Evolutionary conservation across 148 eudicot species (phyloP).

Genomic region (Salicornia ramosissima): DNA sequence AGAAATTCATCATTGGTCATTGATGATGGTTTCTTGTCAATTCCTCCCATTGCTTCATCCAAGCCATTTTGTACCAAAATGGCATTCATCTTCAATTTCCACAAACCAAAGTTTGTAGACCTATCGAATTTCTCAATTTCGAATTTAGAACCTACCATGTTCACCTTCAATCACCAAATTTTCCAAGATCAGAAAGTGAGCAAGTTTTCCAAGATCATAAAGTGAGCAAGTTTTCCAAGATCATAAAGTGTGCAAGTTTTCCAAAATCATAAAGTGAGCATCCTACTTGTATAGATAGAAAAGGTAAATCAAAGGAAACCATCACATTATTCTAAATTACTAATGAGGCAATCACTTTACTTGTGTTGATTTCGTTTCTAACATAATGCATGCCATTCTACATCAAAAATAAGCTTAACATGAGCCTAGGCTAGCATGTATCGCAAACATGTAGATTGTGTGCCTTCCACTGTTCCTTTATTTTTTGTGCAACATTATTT

Average conservation of each 20-base stretch:
- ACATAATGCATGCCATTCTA: not conserved
- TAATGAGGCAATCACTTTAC: not conserved
- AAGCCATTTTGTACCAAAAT: no score
- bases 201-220: no score
- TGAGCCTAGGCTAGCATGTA: not conserved
- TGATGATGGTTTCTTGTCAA: no score
- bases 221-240: not conserved
- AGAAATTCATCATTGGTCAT: no score
- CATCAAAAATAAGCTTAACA: not conserved
- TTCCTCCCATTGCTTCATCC: no score
- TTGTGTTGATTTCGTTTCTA: not conserved
- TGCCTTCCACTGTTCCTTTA: not conserved
- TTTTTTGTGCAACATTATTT: no score
- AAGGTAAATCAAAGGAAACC: not conserved
- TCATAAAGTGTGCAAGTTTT: not conserved
- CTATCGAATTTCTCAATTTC: no score
- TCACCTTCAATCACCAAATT: no score
- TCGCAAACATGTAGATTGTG: not conserved
- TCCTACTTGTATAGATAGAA: not conserved
- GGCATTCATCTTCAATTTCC: no score
- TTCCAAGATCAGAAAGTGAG: no score
- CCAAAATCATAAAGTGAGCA: not conserved
- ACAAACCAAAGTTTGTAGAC: no score
- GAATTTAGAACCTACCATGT: no score
- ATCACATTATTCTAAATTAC: not conserved